These are phyloP conservation scores for Dissophora globulifera DNA, from an alignment of 192 early-diverging fungal genomes.

Conservation along the genomic window DNA sequence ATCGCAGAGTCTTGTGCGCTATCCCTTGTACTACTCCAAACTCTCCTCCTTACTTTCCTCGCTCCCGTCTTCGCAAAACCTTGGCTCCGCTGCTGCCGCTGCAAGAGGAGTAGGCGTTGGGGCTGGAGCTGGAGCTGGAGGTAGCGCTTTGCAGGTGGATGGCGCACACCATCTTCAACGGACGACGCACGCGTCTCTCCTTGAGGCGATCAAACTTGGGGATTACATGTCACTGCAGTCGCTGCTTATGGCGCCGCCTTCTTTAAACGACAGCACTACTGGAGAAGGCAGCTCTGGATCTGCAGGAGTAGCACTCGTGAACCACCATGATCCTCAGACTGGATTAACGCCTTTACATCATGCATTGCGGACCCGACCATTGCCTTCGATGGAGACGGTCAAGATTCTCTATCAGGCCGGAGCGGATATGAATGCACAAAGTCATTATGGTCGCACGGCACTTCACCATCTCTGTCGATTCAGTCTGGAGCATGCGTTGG, in stretches of 20 bases:
- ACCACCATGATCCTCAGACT: constrained; percentile 63
- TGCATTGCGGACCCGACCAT: constrained; percentile 64
- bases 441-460: constrained; percentile 62
- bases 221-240: constrained; percentile 66
- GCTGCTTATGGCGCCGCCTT: constrained; percentile 55
- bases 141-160: neutral
- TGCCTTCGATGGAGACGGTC: constrained; percentile 63
- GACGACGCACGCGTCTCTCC: constrained; percentile 56
- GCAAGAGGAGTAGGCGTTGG: neutral
- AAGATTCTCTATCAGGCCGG: constrained; percentile 63
- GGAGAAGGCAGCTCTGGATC: neutral
- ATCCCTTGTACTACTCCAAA: constrained; percentile 58
- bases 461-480: constrained; percentile 62
- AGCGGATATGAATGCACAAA: constrained; percentile 64
- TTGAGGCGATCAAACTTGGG: constrained; percentile 68
- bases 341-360: constrained; percentile 72
- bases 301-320: constrained; percentile 40
- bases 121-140: no score
- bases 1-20: constrained; percentile 50
- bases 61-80: constrained; percentile 38
- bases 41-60: constrained; percentile 57
- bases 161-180: constrained; percentile 38
- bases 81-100: neutral
- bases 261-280: constrained; percentile 12
- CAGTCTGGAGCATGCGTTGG: constrained; percentile 50